Base-by-base conservation (phyloP, 2,329 filamentous ascomycete species). In the Tetracladium maxilliforme region DNA sequence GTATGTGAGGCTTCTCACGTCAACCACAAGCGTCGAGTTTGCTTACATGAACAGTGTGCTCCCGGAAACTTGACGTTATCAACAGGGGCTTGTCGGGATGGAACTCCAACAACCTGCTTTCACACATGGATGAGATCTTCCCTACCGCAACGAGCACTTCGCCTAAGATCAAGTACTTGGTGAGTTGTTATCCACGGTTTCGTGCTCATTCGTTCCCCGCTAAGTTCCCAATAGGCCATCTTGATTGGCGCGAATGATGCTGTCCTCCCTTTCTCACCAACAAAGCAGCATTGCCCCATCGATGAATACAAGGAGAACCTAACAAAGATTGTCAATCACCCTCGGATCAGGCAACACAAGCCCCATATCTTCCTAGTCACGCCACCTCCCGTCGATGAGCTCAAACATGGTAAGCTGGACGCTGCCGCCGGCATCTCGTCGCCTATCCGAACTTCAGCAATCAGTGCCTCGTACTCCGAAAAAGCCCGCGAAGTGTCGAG, bases 241-340 rank as follows among this genome's bases (percentile, higher is more conserved):
- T 75, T 92, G 36, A 73, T 94, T 31, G 90, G 90, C 11, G 82
- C 90, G 38, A 95, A 98, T 45, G 90, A 95, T 49, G 76, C 87
- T 4, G 73, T 73, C 27, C 48, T 92, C 4, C 64, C 70, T 4
- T 54, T 66, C 19, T 58, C 64, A 5, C 58, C 59, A 4, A 71
- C 69, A 25, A 57, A 59, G 7, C 90, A 95, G 49, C 72, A 87
- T 46, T 67, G 95, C 6, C 69, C 81, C 1, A 49, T 93, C n/a
- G 63, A 74, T 2, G 53, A 70, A 31, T 95, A 83, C 56, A 71
- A 68, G 44, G 51, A 64, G 28, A 92, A 93, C 42, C 52, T 93
- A 23, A 60, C 49, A 34, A 58, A 56, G 14, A 82, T 95, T 37
- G 54, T 92, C 40, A 70, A 59, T 4, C 81, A 94, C 47, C 69